These are phyloP conservation scores for Globisporangium irregulare DNA, from an alignment of 352 stramenopile species.

Conservation along the genomic window DNA sequence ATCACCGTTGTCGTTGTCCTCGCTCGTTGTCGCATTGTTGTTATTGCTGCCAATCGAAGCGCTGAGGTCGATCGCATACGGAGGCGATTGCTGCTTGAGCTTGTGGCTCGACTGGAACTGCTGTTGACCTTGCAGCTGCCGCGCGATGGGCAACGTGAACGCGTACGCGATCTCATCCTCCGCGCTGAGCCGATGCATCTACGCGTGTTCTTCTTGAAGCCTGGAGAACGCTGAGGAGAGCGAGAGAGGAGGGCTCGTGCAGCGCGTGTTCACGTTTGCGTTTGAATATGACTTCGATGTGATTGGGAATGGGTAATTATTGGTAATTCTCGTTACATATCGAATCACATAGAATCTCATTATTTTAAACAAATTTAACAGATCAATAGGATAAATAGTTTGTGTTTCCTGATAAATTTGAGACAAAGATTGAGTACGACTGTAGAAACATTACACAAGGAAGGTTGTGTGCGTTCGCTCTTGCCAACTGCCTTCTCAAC, in stretches of 20 bases:
- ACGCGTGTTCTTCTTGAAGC: neutral
- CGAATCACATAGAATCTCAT: no score
- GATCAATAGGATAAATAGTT: no score
- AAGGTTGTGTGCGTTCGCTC: no score
- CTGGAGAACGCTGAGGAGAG: neutral
- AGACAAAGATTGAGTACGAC: no score
- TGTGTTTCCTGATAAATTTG: no score
- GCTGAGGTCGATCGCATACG: neutral
- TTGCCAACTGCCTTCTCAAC: no score
- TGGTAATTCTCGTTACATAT: no score
- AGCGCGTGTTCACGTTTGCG: neutral
- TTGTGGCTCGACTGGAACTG: neutral
- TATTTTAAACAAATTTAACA: no score
- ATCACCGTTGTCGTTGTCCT: neutral
- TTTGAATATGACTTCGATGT: no score
- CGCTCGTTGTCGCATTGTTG: neutral
- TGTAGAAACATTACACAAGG: no score
- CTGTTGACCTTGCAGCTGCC: neutral
- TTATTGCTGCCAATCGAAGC: neutral
- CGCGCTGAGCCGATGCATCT: neutral
- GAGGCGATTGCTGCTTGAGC: neutral
- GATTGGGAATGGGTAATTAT: no score
- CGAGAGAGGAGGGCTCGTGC: neutral
- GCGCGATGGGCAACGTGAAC: conserved; percentile 9
- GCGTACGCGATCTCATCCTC: conserved; percentile 15